Base-by-base conservation (phyloP, 495 filamentous ascomycete genomes). In the Xylaria intraflava region DNA sequence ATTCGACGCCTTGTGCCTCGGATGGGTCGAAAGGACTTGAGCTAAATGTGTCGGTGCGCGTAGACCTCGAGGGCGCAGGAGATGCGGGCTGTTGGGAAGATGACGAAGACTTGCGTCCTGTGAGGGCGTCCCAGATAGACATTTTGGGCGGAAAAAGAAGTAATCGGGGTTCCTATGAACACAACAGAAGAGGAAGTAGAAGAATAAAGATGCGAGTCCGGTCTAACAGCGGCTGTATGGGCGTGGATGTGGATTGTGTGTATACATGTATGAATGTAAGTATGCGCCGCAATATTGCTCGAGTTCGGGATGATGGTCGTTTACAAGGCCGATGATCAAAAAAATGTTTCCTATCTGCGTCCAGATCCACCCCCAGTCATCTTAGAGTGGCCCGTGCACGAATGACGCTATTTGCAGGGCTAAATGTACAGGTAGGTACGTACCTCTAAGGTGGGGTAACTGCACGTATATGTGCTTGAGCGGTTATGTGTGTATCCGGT, bases 91-190 rank as follows among this genome's bases (percentile, higher is more conserved):
- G 55, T 29, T 62, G 64, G 10, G 66, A 58, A n/a, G 72, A 68
- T 26, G 69, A 55, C 14, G 72, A 68, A 54, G 84, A 81, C 75
- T 90, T 94, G 69, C 84, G 84, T 59, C 90, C 91, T 16, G 88
- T 85, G 65, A 96, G 74, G 39, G 85, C 83, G 67, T 94, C 89
- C 91, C 90, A 96, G 68, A 93, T 81, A 23, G 84, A 79, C 87
- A 89, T 89, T 53, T 52, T 62, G 23, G 17, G 53, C 29, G 44
- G 33, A n/a, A 49, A 35, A 26, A 49, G 35, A 41, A 20, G 29
- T 26, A 36, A 35, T 27, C 43, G 42, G 14, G 7, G n/a, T 22
- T n/a, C n/a, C n/a, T 49, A 50, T 23, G 45, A 45, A 47, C 47
- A 45, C 46, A 51, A 44, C 20, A 46, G 26, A 43, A 27, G 39